These are phyloP conservation scores for Tolypocladium pustulatum DNA, from an alignment of 2,329 filamentous ascomycete species.

Conservation along the genomic window DNA sequence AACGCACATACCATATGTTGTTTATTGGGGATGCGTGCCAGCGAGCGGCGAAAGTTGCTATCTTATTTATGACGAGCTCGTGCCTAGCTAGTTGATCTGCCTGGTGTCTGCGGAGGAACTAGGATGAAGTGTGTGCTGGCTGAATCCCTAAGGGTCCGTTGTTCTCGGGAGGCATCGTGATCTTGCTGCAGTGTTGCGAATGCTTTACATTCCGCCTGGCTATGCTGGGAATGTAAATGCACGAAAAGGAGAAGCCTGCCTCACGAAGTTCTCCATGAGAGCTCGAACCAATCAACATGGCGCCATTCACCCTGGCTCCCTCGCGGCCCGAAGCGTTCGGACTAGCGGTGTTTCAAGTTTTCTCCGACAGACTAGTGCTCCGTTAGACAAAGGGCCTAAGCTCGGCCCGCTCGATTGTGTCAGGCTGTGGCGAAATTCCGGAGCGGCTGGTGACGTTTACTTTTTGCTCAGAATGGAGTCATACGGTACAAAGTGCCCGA, in stretches of 20 bases:
- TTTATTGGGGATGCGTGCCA: background rate
- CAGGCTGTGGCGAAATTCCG: background rate
- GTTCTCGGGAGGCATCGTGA: background rate
- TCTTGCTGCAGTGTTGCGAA: background rate
- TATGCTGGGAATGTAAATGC: background rate
- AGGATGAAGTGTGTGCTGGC: too few relatives aligned
- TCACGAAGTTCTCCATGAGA: background rate
- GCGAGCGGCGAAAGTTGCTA: background rate
- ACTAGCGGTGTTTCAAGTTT: background rate
- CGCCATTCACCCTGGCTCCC: background rate
- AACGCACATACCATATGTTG: background rate
- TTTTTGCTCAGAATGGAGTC: background rate
- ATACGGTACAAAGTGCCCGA: background rate
- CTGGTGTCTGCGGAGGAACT: too few relatives aligned
- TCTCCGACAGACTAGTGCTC: background rate
- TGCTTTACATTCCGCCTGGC: background rate
- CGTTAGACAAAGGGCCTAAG: background rate
- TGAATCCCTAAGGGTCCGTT: fast-evolving
- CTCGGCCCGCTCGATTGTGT: background rate
- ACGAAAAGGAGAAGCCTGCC: background rate
- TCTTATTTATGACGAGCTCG: background rate
- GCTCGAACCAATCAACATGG: background rate
- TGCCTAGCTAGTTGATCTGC: too few relatives aligned
- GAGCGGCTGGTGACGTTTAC: too few relatives aligned
- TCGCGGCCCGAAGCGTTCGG: background rate